Evolutionary conservation across 257 asterid genomes (phyloP), one percentile per base, ranked within the genome.

Genomic region (Sherardia arvensis): DNA sequence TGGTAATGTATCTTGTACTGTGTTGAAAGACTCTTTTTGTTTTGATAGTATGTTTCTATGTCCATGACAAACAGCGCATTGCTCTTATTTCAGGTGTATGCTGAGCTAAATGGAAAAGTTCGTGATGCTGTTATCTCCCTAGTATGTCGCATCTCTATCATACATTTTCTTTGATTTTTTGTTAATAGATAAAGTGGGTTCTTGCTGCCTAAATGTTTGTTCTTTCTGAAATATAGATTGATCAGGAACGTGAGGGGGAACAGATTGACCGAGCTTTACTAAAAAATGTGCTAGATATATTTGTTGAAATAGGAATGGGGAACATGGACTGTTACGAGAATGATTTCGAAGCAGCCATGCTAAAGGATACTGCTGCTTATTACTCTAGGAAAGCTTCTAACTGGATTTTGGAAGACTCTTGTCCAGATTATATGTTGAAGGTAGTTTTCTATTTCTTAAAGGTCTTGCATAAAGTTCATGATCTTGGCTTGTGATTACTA

Each of bases 231-330:
- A 63, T 34, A 55, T 69, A 89, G 99, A 89, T 87, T 74, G 94
- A 92, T 74, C 97, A 87, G 80, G 99, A 93, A 85, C 88, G 99
- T 26, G 99, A 93, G 75, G 97, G 99, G 48, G 95, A 87, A 79
- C 97, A 87, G 74, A 93, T 93, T 71, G 97, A 93, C 65, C 81
- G 96, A 71, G 96, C 99, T 63, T 74, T 90, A 65, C 62, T 93
- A 67, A 93, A 93, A 82, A 93, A 90, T 79, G 91, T 93, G 33
- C 72, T 93, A 30, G 97, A 93, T 76, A 90, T 93, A 70, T 93
- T 93, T 77, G 97, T 93, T 67, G 99, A 93, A 77, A 90, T 93
- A 64, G 96, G 99, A 66, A 85, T 90, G 97, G 96, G 96, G 47
- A 84, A 73, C 80, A 93, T 93, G 99, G 83, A 84, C 64, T 65